Conservation (phyloP, 768 basidiomycete species). For the Pisolithus albus region DNA sequence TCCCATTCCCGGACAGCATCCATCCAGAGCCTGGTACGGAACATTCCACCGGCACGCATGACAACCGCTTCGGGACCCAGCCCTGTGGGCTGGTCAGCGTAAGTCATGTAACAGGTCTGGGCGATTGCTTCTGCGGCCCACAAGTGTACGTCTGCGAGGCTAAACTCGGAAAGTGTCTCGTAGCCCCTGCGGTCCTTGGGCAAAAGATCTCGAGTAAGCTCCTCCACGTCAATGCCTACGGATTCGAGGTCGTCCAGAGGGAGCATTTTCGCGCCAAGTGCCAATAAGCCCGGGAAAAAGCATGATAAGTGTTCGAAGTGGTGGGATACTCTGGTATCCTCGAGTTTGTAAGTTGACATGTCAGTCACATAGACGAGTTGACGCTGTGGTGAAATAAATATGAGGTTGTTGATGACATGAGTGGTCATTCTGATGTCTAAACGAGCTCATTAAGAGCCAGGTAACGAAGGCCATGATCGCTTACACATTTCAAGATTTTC, state of each 20-base stretch:
- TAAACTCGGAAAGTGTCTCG: slow-evolving; percentile 36
- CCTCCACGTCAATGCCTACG: slow-evolving; percentile 39
- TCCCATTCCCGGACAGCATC: slow-evolving; percentile 42
- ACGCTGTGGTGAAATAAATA: slow-evolving; percentile 62
- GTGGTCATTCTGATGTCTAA: slow-evolving; percentile 57
- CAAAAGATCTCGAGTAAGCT: slow-evolving; percentile 27
- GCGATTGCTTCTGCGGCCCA: slow-evolving; percentile 76
- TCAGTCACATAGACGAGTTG: slow-evolving; percentile 67
- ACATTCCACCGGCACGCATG: slow-evolving; percentile 22
- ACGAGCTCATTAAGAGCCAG: slow-evolving; percentile 5
- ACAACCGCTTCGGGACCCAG: slow-evolving; percentile 57
- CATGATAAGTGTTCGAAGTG: slow-evolving; percentile 69
- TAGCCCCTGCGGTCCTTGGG: slow-evolving; percentile 23
- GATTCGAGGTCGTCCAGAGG: slow-evolving; percentile 46
- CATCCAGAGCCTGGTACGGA: slow-evolving; percentile 21
- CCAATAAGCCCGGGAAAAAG: slow-evolving; percentile 70
- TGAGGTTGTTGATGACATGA: slow-evolving; percentile 53
- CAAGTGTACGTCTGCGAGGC: slow-evolving; percentile 57
- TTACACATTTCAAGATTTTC: slow-evolving; percentile 60
- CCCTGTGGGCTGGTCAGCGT: slow-evolving; percentile 64
- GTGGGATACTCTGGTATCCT: slow-evolving; percentile 36
- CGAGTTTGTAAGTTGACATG: slow-evolving; percentile 21
- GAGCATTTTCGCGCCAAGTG: slow-evolving; percentile 60
- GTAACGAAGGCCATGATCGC: slow-evolving; percentile 11
- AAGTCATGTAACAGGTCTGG: slow-evolving; percentile 62